These are phyloP conservation scores for Boletus rubroflammeus DNA, from an alignment of 768 basidiomycete genomes.

Conservation along the genomic window DNA sequence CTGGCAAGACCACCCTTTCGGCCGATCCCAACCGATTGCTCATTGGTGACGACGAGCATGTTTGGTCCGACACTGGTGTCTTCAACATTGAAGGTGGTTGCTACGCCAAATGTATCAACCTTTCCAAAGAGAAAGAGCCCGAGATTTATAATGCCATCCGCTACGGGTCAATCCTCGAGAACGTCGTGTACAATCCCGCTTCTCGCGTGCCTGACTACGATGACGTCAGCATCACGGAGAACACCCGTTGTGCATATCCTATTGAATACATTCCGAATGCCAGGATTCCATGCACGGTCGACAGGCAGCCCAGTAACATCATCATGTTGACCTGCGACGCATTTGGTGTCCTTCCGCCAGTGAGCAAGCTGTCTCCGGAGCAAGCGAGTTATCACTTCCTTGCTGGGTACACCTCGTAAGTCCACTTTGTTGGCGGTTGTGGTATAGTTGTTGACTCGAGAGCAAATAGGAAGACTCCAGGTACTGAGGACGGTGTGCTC, in stretches of 20 bases:
- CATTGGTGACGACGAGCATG: constrained; percentile 99
- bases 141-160: constrained; percentile 95
- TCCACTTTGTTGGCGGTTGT: constrained; percentile 1
- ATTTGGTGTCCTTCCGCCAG: constrained; percentile 96
- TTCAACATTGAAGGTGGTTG: constrained; percentile 99
- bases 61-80: constrained; percentile 98
- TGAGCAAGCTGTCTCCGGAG: constrained; percentile 85
- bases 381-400: constrained; percentile 98
- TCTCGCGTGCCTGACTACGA: constrained; percentile 90
- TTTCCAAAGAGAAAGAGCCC: constrained; percentile 95
- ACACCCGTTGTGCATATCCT: constrained; percentile 98
- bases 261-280: constrained; percentile 98
- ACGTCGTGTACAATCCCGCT: constrained; percentile 91
- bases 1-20: constrained; percentile 97
- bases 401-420: constrained; percentile 91
- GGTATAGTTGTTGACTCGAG: constrained; percentile 18
- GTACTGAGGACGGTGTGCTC: constrained; percentile 95
- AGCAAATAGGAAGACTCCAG: constrained; percentile 81
- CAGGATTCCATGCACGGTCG: constrained; percentile 85
- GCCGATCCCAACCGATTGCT: constrained; percentile 91
- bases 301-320: constrained; percentile 88
- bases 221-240: constrained; percentile 95
- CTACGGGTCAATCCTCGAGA: constrained; percentile 96
- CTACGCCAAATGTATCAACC: constrained; percentile 97
- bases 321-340: constrained; percentile 98